Evolutionary conservation across 2,329 filamentous ascomycete species (phyloP).

Genomic region (Fusarium falciforme): DNA sequence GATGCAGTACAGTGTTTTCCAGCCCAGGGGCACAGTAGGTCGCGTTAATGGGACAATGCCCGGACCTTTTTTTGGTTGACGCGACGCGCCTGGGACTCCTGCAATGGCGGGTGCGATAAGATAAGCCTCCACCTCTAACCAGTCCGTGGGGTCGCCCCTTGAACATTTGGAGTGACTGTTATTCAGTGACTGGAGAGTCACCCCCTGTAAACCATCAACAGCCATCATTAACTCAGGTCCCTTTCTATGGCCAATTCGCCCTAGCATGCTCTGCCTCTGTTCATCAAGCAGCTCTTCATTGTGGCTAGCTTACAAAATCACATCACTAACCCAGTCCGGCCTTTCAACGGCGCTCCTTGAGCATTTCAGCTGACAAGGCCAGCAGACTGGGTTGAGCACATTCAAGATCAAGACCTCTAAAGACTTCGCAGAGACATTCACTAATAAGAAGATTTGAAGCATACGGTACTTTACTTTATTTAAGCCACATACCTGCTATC

Average conservation of each 20-base stretch:
- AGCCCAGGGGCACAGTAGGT: constrained; percentile 17
- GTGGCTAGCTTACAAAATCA: constrained; percentile 65
- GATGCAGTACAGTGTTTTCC: constrained; percentile 33
- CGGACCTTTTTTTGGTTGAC: neutral
- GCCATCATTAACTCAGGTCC: neutral
- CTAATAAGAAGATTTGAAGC: constrained; percentile 85
- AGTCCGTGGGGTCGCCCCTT: neutral
- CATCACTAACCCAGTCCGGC: constrained; percentile 74
- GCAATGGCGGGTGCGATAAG: constrained; percentile 21
- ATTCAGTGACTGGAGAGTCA: neutral
- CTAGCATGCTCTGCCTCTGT: neutral
- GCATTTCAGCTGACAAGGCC: constrained; percentile 60
- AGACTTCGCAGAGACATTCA: constrained; percentile 73
- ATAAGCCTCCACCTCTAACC: constrained; percentile 22
- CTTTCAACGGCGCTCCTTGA: constrained; percentile 76
- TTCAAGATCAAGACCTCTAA: constrained; percentile 56
- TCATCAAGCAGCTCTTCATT: constrained; percentile 10
- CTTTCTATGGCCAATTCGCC: neutral
- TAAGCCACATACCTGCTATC: constrained; percentile 79
- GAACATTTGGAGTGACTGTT: neutral
- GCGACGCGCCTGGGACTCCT: constrained; percentile 23
- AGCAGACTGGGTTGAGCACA: too few relatives aligned
- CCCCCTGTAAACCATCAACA: neutral
- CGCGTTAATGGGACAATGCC: constrained; percentile 27
- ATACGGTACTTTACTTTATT: constrained; percentile 81